Base-by-base conservation (phyloP, 2,329 filamentous ascomycete genomes). In the Stachybotrys elegans region DNA sequence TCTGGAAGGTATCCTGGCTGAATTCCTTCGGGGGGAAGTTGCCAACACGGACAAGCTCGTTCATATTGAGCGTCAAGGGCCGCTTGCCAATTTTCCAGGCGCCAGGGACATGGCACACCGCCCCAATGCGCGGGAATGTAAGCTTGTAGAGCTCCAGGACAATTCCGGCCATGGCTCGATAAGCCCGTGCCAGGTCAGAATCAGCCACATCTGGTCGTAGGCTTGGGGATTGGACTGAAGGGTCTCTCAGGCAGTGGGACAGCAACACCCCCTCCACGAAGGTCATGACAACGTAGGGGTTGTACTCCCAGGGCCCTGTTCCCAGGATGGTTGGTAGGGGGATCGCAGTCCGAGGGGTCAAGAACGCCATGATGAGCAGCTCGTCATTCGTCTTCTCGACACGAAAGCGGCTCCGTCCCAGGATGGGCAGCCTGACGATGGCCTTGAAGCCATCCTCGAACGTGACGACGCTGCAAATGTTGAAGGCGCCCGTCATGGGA, bases 341-440 rank as follows among this genome's bases (percentile, higher is more conserved):
- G 12, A 42, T 22, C 12, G 6, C 8, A 13, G 29, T 42, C 9
- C 27, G 40, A 9, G 16, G 20, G 5, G 40, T n/a, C 9, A 42
- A 21, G 19, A 22, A 42, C 6, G 5, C 29, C 29, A 42, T 42
- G n/a, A 25, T 21, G 5, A 35, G 14, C 14, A 42, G 27, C 29
- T 42, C 40, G 25, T 42, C 17, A n/a, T 35, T 35, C 19, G 40
- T 42, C 40, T 42, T 42, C 23, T 42, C 40, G 4, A 23, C 13
- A 12, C 40, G 40, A 22, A 42, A 35, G 25, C 6, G 3, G 29
- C 40, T 35, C n/a, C 40, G 27, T n/a, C 40, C 27, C 13, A 42
- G 6, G 7, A 42, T 42, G 4, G 40, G 40, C 16, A 42, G 23
- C 29, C 40, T 27, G 16, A 42, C 40, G 16, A 42, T n/a, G 14